A percentile compares a stretch with the other conserved stretches of the same genome.
These are phyloP conservation scores for Hordeum vulgare DNA, from an alignment of 176 grass and related monocot species.

Conservation along the genomic window MorexV3_pseudomolecules_assembly NC_058522.1:74308917-74309416, in stretches of 20 bases:
- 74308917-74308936: slow-evolving; percentile 2
- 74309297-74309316: not conserved
- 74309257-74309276: slow-evolving; percentile 8
- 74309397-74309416: not conserved
- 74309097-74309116: not conserved
- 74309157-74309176: too few species aligned
- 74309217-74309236: not conserved
- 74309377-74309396: slow-evolving; percentile 6
- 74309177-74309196: too few species aligned
- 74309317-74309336: slow-evolving; percentile 9
- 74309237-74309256: slow-evolving; percentile 6
- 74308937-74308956: slow-evolving; percentile 2
- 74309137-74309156: not conserved
- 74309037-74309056: slow-evolving; percentile 6
- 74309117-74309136: slow-evolving; percentile 5
- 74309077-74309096: not conserved
- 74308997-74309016: slow-evolving; percentile 11
- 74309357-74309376: not conserved
- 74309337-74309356: slow-evolving; percentile 10
- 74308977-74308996: not conserved
- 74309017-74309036: not conserved
- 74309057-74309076: slow-evolving; percentile 1
- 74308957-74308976: slow-evolving; percentile 6
- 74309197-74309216: slow-evolving; percentile 4
- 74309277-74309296: slow-evolving; percentile 1